Conservation (phyloP, 2,329 filamentous ascomycete species). For the Aureobasidium sp. region DNA sequence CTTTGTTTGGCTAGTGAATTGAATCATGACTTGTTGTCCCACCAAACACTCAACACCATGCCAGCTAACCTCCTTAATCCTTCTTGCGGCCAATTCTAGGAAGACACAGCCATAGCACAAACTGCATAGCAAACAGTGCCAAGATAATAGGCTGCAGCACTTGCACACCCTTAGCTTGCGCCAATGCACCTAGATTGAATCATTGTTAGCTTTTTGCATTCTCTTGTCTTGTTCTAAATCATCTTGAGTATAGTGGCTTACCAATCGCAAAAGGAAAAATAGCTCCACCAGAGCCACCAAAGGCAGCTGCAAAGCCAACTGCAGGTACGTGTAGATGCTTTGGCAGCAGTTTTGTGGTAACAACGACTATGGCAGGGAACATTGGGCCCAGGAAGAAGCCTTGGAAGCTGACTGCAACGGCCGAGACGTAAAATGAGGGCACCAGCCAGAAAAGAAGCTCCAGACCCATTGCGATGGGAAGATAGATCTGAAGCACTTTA, state of each 20-base stretch:
- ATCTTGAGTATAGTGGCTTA: too few species aligned
- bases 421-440: constrained; percentile 65
- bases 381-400: constrained; percentile 77
- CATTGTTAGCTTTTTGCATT: too few species aligned
- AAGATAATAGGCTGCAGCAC: constrained; percentile 53
- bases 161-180: constrained; percentile 53
- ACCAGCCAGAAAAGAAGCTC: constrained; percentile 77
- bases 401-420: constrained; percentile 62
- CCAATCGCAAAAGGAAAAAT: constrained; percentile 57
- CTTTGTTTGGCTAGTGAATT: too few species aligned
- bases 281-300: constrained; percentile 68
- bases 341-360: constrained; percentile 67
- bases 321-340: constrained; percentile 67
- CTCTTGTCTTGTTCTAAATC: too few species aligned
- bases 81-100: constrained; percentile 1
- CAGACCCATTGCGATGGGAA: constrained; percentile 55
- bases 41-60: too few species aligned
- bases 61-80: not conserved
- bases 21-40: too few species aligned
- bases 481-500: constrained; percentile 45
- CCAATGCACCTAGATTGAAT: constrained; percentile 46
- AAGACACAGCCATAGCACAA: not conserved
- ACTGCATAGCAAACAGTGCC: not conserved
- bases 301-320: constrained; percentile 72
- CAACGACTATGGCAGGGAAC: constrained; percentile 68